Conservation (phyloP, 2,329 filamentous ascomycete species). For the Phyllosticta paracitricarpa region DNA sequence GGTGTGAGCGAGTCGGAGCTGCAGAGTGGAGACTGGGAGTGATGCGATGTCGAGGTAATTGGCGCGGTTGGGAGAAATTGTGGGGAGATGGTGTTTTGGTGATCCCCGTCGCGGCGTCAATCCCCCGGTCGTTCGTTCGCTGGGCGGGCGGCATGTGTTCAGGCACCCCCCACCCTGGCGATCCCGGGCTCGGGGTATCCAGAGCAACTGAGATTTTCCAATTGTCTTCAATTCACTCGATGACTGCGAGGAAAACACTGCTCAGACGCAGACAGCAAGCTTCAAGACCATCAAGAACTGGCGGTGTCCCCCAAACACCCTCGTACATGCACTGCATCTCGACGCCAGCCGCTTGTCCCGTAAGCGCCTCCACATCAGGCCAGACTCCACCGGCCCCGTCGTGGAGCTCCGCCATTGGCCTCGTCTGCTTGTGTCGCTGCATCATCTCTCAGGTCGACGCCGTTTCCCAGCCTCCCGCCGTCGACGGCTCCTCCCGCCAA, state of each 20-base stretch:
- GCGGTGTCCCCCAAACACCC: background rate
- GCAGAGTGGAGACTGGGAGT: conserved; percentile 7
- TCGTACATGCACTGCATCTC: background rate
- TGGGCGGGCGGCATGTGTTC: conserved; percentile 6
- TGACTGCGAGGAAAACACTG: too few species aligned
- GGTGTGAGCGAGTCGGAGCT: conserved; percentile 20
- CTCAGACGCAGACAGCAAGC: too few species aligned
- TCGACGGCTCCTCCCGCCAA: background rate
- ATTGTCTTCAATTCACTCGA: too few species aligned
- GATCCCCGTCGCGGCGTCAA: background rate
- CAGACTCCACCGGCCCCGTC: background rate
- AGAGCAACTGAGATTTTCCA: background rate
- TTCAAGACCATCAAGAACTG: too few species aligned
- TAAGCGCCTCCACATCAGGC: background rate
- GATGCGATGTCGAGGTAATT: conserved; percentile 4
- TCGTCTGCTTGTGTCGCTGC: conserved; percentile 43
- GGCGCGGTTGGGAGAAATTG: conserved; percentile 7
- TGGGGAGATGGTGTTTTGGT: background rate
- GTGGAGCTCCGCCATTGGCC: background rate
- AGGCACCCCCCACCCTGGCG: conserved; percentile 3
- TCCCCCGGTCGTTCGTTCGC: conserved; percentile 5
- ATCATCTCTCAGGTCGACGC: conserved; percentile 48
- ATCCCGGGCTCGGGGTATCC: background rate
- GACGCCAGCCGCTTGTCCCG: background rate
- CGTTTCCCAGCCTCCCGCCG: background rate